These are phyloP conservation scores for Arthrobotrys megalospora DNA, from an alignment of 2,329 filamentous ascomycete species.

Conservation along the genomic window DNA sequence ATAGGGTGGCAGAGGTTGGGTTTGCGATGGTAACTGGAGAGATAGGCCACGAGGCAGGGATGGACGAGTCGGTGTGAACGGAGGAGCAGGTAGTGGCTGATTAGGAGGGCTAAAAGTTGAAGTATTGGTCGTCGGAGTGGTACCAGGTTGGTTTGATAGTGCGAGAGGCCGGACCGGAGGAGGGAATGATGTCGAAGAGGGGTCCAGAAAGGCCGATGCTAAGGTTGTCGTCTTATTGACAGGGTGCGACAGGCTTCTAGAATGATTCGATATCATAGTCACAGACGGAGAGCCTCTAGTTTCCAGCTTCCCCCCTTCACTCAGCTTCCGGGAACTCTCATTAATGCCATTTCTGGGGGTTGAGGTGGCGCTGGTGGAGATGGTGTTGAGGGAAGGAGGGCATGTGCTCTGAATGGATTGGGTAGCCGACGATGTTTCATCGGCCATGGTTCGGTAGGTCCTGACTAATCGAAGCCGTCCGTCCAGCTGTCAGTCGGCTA, in stretches of 20 bases:
- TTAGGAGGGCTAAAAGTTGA: slow-evolving; percentile 19
- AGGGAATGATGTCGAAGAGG: slow-evolving; percentile 34
- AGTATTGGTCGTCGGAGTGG: slow-evolving; percentile 8
- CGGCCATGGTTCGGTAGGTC: slow-evolving; percentile 45
- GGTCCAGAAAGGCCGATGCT: slow-evolving; percentile 13
- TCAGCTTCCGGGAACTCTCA: slow-evolving; percentile 33
- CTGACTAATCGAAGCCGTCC: slow-evolving; percentile 36
- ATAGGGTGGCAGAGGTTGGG: slow-evolving; percentile 52
- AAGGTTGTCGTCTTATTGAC: slow-evolving; percentile 53
- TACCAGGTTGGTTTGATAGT: slow-evolving; percentile 22
- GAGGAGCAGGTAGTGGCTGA: slow-evolving; percentile 16
- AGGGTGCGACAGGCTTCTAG: slow-evolving; percentile 57
- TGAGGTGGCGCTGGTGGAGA: slow-evolving; percentile 24
- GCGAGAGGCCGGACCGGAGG: slow-evolving; percentile 25
- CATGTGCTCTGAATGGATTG: slow-evolving; percentile 53
- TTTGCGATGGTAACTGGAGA: slow-evolving; percentile 47
- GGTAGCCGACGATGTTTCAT: slow-evolving; percentile 59
- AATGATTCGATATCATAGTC: slow-evolving; percentile 51
- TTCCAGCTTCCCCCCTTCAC: slow-evolving; percentile 23
- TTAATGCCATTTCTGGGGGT: slow-evolving; percentile 25
- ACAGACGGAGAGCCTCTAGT: slow-evolving; percentile 34
- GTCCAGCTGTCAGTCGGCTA: slow-evolving; percentile 12
- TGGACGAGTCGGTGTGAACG: slow-evolving; percentile 49
- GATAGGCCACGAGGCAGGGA: slow-evolving; percentile 56
- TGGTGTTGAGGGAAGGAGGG: slow-evolving; percentile 33